phyloP scores from a whole-genome alignment of 176 grass and related monocot species.

The Oropetium thomaeum region DNA sequence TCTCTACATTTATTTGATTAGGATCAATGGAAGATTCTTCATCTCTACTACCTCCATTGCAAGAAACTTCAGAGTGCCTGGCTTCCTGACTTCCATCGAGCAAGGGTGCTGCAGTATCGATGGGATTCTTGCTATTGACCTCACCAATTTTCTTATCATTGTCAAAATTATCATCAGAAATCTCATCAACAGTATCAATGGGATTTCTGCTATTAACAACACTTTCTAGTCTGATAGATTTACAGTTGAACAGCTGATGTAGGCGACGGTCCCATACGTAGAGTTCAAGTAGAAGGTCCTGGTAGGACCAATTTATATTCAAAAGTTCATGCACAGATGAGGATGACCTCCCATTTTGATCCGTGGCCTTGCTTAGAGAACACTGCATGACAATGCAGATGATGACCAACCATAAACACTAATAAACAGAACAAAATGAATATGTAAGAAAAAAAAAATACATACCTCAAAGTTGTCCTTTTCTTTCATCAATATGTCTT shows the following conservation, averaged over 20 bases:
- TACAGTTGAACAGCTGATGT: slow-evolving; percentile 61
- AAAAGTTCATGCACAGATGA: slow-evolving; percentile 52
- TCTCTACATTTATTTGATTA: slow-evolving; percentile 31
- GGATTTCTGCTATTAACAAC: slow-evolving; percentile 32
- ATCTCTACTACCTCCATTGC: slow-evolving; percentile 22
- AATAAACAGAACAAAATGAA: slow-evolving; percentile 38
- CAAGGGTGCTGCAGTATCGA: slow-evolving; percentile 23
- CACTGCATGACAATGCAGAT: slow-evolving; percentile 44
- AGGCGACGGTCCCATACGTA: slow-evolving; percentile 90
- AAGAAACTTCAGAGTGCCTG: slow-evolving; percentile 24
- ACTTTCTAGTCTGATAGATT: slow-evolving; percentile 32
- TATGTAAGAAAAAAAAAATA: slow-evolving; percentile 1
- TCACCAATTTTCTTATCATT: slow-evolving; percentile 31
- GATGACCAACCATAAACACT: slow-evolving; percentile 8
- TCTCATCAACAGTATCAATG: slow-evolving; percentile 17
- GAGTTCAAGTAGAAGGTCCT: slow-evolving; percentile 75
- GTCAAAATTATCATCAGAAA: background rate
- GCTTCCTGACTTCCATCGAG: slow-evolving; percentile 25
- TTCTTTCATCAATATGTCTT: slow-evolving; percentile 69
- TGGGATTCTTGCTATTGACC: background rate
- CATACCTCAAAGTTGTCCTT: slow-evolving; percentile 74
- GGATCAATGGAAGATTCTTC: slow-evolving; percentile 33
- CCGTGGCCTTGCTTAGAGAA: slow-evolving; percentile 37
- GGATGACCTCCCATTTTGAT: slow-evolving; percentile 43
- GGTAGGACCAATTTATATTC: slow-evolving; percentile 76